Conservation (phyloP, 2,329 filamentous ascomycete species). For the Beauveria bassiana region DNA sequence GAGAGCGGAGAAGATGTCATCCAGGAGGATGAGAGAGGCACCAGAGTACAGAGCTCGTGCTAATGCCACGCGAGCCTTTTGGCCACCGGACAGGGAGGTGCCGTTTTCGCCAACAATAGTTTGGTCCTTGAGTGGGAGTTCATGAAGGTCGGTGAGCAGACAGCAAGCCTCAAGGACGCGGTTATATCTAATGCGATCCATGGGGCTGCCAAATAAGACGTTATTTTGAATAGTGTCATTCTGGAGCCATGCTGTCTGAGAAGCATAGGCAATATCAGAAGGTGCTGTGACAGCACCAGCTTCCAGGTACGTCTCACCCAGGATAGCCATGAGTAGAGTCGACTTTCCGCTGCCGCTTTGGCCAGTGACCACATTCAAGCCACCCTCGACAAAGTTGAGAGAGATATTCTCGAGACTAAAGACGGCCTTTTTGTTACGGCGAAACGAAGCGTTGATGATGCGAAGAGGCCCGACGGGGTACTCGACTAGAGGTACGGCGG, state of each 20-base stretch:
- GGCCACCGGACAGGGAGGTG: slow-evolving; percentile 47
- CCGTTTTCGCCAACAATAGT: slow-evolving; percentile 49
- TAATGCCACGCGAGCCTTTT: slow-evolving; percentile 48
- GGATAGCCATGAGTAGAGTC: slow-evolving; percentile 44
- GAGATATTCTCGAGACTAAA: slow-evolving; percentile 42
- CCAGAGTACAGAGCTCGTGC: slow-evolving; percentile 51
- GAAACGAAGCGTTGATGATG: slow-evolving; percentile 39
- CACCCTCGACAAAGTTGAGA: slow-evolving; percentile 44
- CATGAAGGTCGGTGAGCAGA: slow-evolving; percentile 40
- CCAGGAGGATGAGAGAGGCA: slow-evolving; percentile 45
- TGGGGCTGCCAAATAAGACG: slow-evolving; percentile 44
- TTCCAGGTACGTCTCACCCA: slow-evolving; percentile 47
- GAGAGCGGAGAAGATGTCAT: slow-evolving; percentile 53
- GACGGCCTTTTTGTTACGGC: slow-evolving; percentile 40
- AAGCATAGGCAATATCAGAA: slow-evolving; percentile 47
- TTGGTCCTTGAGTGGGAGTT: slow-evolving; percentile 42
- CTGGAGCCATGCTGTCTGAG: slow-evolving; percentile 50
- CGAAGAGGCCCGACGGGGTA: slow-evolving; percentile 43
- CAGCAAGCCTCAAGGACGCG: slow-evolving; percentile 49
- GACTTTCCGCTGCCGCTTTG: slow-evolving; percentile 51
- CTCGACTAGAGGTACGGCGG: slow-evolving; percentile 37
- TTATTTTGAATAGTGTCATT: slow-evolving; percentile 49
- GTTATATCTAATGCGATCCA: slow-evolving; percentile 46
- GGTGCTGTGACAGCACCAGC: slow-evolving; percentile 39
- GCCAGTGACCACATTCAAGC: slow-evolving; percentile 47